phyloP scores from a whole-genome alignment of 2,329 filamentous ascomycete species.

The Coccinonectria pachysandricola region DNA sequence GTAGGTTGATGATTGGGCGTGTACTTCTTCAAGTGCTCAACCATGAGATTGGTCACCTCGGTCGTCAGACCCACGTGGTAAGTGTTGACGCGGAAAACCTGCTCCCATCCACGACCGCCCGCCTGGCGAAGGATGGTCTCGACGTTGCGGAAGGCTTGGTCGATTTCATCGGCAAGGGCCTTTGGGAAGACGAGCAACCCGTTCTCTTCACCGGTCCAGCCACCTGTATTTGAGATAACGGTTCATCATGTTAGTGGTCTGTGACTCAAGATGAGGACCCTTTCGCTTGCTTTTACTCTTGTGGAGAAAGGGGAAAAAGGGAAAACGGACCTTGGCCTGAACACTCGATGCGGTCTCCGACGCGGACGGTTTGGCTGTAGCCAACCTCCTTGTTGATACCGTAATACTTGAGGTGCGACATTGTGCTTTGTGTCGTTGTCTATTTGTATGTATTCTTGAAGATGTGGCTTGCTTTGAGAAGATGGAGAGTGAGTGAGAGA shows the following conservation, averaged over 20 bases:
- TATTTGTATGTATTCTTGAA: background rate
- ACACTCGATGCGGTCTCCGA: constrained; percentile 36
- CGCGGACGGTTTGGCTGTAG: constrained; percentile 38
- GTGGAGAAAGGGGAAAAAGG: background rate
- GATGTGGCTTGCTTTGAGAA: too few species aligned
- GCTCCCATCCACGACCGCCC: constrained; percentile 42
- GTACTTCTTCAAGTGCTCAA: constrained; percentile 35
- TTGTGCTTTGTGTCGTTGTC: background rate
- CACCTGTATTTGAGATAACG: constrained; percentile 17
- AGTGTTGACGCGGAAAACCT: constrained; percentile 37
- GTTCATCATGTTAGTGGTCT: too few species aligned
- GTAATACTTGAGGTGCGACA: constrained; percentile 22
- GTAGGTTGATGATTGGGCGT: constrained; percentile 40
- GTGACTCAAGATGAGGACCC: too few species aligned
- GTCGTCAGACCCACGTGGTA: constrained; percentile 33
- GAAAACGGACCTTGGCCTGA: constrained; percentile 33
- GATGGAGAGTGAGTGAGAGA: background rate
- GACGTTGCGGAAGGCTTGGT: constrained; percentile 44
- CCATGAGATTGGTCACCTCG: constrained; percentile 28
- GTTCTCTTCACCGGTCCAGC: constrained; percentile 16
- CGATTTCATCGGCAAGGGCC: constrained; percentile 32
- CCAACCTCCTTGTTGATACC: constrained; percentile 22
- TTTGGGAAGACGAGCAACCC: constrained; percentile 21
- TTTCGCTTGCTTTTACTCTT: background rate
- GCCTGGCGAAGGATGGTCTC: constrained; percentile 36